Percentiles rank a stretch among this genome's conserved stretches.
Conservation (phyloP, 169 alveolate species). For the Theileria luwenshuni region DNA sequence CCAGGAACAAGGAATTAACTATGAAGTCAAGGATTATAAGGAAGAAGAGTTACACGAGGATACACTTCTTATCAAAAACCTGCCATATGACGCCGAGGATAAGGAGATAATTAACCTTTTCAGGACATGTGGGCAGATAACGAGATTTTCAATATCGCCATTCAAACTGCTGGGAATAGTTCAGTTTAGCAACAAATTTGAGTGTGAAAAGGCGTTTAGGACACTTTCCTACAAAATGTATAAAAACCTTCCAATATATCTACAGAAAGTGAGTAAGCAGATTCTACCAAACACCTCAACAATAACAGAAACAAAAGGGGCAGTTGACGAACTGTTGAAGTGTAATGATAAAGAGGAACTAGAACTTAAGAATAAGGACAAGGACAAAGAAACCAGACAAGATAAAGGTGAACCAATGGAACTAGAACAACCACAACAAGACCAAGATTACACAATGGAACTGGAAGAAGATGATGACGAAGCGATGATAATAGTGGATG, state of each 20-base stretch:
- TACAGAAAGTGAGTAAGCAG: constrained; percentile 25
- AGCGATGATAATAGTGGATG: too few species aligned
- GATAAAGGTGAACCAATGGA: too few species aligned
- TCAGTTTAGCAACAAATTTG: constrained; percentile 78
- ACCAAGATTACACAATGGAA: not conserved
- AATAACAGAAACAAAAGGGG: not conserved
- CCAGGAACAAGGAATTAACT: constrained; percentile 82
- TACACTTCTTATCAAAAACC: constrained; percentile 75
- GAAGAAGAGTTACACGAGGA: constrained; percentile 27
- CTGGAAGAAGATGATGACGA: not conserved
- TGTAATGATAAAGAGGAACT: not conserved
- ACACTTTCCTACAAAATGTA: constrained; percentile 83
- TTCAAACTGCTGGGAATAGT: constrained; percentile 87
- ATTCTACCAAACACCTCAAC: not conserved
- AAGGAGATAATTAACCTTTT: constrained; percentile 82
- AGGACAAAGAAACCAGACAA: not conserved
- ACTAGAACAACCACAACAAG: not conserved
- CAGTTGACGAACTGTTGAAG: too few species aligned
- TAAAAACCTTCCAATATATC: constrained; percentile 84
- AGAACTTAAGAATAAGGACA: not conserved
- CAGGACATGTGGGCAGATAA: constrained; percentile 82
- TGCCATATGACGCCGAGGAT: constrained; percentile 70
- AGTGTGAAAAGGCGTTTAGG: constrained; percentile 87
- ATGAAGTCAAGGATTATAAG: constrained; percentile 5
- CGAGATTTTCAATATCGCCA: constrained; percentile 86